Base-by-base conservation (phyloP, 1,284 basidiomycete species). In the Cryptococcus wingfieldii region DNA sequence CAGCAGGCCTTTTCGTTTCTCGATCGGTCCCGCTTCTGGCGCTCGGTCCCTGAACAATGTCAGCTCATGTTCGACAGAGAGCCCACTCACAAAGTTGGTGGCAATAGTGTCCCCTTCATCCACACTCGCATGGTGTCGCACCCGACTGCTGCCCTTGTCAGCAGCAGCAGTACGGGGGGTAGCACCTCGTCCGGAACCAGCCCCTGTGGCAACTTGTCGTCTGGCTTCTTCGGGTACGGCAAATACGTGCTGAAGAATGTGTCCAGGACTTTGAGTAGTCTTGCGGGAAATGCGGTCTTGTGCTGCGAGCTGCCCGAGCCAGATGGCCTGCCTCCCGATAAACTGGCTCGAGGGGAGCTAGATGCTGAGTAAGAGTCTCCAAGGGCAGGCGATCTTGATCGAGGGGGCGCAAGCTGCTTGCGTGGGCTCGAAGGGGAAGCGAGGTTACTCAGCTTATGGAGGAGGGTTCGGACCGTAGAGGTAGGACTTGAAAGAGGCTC, bases 121-220 rank as follows among this genome's bases (percentile, higher is more conserved):
- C 83, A 79, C 37, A 72, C 60, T 51, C 84, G 80, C 23, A 83
- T 82, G 1, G 75, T 75, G 51, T 83, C 82, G 60, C 87, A 85
- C 2, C 81, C 85, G 23, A 80, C 72, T 61, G 85, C 88, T 25
- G 89, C 73, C 56, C 86, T 83, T 2, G 84, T 83, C 47, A 93
- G 75, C 23, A 95, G 81, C 12, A 90, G 77, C 12, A 87, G 80
- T 13, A 93, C 78, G 1, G 91, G 91, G 2, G 84, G 80, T 25
- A 92, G 76, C 0, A 86, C 70, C 53, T 94, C 90, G 65, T 95
- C 91, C 38, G 93, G 71, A 14, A 82, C 76, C 18, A 75, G 41
- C 1, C 67, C 72, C 27, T 66, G 50, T 8, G 64, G 56, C 14
- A 56, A n/a, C 18, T 44, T 47, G 19, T 67, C 61, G 51, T 66